These are phyloP conservation scores for Camellia lanceoleosa DNA, from an alignment of 148 eudicot genomes.

Conservation along the genomic window DNA sequence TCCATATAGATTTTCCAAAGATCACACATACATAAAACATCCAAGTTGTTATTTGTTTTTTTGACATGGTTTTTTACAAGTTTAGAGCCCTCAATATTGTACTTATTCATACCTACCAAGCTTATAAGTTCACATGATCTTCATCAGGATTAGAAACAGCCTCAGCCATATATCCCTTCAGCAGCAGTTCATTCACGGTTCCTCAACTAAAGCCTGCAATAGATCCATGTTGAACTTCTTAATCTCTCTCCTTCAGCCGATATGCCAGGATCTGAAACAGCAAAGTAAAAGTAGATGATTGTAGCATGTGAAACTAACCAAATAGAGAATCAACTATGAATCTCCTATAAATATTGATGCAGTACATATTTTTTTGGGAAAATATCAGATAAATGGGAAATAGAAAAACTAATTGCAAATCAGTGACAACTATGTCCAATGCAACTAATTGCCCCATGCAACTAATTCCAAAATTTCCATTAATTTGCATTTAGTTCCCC, in stretches of 20 bases:
- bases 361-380: background rate
- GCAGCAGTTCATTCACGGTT: background rate
- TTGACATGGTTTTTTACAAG: background rate
- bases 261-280: constrained; percentile 22
- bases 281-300: background rate
- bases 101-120: background rate
- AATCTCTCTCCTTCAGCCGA: constrained; percentile 12
- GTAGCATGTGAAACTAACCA: background rate
- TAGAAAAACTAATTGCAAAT: too few relatives aligned
- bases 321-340: background rate
- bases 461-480: too few relatives aligned
- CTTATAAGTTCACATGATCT: background rate
- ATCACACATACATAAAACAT: background rate
- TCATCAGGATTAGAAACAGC: background rate
- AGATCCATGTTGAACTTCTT: background rate
- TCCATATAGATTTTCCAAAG: background rate
- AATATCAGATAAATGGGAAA: too few relatives aligned
- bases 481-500: too few relatives aligned
- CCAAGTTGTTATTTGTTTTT: background rate
- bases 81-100: background rate
- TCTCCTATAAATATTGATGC: background rate
- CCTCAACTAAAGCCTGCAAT: background rate
- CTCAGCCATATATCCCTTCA: background rate
- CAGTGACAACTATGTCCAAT: too few relatives aligned
- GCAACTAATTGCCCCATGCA: too few relatives aligned